Evolutionary conservation across 495 filamentous ascomycete genomes (phyloP), one percentile per base, ranked within the genome.

Genomic region (Penicillium samsonianum): DNA sequence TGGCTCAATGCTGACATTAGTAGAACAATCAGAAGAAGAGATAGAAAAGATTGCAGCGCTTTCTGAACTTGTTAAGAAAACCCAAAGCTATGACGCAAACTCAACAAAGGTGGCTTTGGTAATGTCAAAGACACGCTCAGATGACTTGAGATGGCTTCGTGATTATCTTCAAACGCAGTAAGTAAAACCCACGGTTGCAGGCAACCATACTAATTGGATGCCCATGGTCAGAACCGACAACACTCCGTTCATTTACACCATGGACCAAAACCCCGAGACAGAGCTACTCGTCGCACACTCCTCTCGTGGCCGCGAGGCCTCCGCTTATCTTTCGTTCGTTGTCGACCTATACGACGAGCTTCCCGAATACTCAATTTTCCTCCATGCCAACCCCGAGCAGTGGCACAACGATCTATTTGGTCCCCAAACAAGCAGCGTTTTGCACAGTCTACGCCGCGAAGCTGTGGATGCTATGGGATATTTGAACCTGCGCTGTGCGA

Each of bases 401-500:
- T 75, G 75, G 71, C 75, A 78, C 61, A 78, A 78, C 35, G 75
- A 78, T 50, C 63, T 78, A 7, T 72, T 75, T 53, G 73, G 73
- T 1, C 57, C 69, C 1, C 58, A 50, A 14, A 78, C 75, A 20
- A 60, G 50, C 37, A 41, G 61, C 22, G 61, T 64, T 0, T 57
- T 78, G 28, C 56, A 54, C 14, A 67, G 67, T 26, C 62, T 78
- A 1, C 75, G 73, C 7, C 58, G 67, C 33, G 63, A 74, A 47
- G 57, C 75, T 8, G 65, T 78, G 42, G 73, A 76, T 41, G 71
- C 67, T 6, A 57, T 67, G 16, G 75, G 75, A 3, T 78, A 73
- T 50, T 65, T 75, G 5, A 75, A 76, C 35, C 63, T 78, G n/a
- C 75, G 73, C n/a, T 77, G 75, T 60, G 31, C 64, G 30, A 70